Evolutionary conservation across 148 eudicot species (phyloP), one percentile per base, ranked within the genome.

Genomic region (Silene uniflora): DNA sequence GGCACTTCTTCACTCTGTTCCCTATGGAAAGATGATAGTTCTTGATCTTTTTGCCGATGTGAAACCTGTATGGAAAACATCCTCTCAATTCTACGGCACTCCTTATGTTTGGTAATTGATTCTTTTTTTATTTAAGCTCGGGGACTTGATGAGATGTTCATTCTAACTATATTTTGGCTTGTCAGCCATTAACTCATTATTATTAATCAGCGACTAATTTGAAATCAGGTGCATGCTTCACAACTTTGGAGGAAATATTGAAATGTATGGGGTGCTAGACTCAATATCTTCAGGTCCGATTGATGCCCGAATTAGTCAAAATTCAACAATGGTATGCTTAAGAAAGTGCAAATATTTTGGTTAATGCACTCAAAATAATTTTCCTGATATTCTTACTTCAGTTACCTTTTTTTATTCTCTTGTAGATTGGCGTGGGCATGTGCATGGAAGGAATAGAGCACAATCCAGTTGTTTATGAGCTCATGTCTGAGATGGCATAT

Each of bases 371-470:
- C 19, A 39, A 64, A 71, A 17, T 49, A 68, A 23, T 1, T 60
- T 39, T 49, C 18, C 61, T 64, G 73, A 18, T 71, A 32, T 49
- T 69, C 2, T 25, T 49, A 7, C 11, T n/a, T 24, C 61, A 2
- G 54, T 63, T 32, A 47, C 44, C 44, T 16, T 13, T 67, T 72
- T 64, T 24, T 76, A 44, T 73, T 75, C 72, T 71, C 55, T 49
- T 25, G 58, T 87, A 95, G 99, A 86, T 95, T 87, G 99, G 99
- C 73, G 94, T 95, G 82, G 99, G 99, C 76, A 92, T 84, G 91
- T 92, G 99, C 82, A 95, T 95, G 99, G 99, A 95, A 89, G 99
- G 99, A 85, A 95, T 89, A 81, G 97, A 95, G 83, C 99, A 95
- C 16, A 95, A 95, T 85, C 99, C 99, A 69, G 97, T 95, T 82